Evolutionary conservation across 306 rosid species (phyloP), one percentile per base, ranked within the genome.

Genomic region (Fagus crenata): DNA sequence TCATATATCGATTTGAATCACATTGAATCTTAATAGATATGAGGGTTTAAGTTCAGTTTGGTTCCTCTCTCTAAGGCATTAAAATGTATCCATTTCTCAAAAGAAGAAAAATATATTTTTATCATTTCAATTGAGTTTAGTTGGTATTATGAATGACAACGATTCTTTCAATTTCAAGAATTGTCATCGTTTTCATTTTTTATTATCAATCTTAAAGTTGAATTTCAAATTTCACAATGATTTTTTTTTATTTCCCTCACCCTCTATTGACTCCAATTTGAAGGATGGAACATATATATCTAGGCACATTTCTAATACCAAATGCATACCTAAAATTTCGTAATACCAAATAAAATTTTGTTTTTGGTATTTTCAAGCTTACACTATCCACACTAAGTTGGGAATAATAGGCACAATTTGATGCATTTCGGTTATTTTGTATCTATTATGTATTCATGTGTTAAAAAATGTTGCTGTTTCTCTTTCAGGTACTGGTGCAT

Each of bases 401-500:
- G 7, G 67, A 75, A 12, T 40, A 6, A 33, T 31, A 42, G 80
- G 60, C 18, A 31, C 35, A 80, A 17, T 61, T 76, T 53, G 41
- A 36, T 55, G 28, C 70, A 43, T 59, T 56, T 11, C 61, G 9
- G 11, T 46, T 53, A 74, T 58, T 32, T 67, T 36, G 35, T 73
- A 67, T 49, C 28, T 4, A 36, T 43, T 7, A 43, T 43, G 49
- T 39, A 53, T 74, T 61, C 53, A 2, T 63, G 70, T 75, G 70
- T 72, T 6, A 41, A 79, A 14, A 69, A 74, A 72, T 42, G 73
- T 12, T 77, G 61, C 73, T 70, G 76, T 81, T 69, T 46, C 49
- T 63, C 84, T 14, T 55, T 84, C 77, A 96, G 99, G 99, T 68
- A 96, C 99, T 78, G 99, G 99, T 71, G 99, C 99, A 71, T 96